Evolutionary conservation across 2,329 filamentous ascomycete genomes (phyloP).

Genomic region (Pyrenochaeta sp.): DNA sequence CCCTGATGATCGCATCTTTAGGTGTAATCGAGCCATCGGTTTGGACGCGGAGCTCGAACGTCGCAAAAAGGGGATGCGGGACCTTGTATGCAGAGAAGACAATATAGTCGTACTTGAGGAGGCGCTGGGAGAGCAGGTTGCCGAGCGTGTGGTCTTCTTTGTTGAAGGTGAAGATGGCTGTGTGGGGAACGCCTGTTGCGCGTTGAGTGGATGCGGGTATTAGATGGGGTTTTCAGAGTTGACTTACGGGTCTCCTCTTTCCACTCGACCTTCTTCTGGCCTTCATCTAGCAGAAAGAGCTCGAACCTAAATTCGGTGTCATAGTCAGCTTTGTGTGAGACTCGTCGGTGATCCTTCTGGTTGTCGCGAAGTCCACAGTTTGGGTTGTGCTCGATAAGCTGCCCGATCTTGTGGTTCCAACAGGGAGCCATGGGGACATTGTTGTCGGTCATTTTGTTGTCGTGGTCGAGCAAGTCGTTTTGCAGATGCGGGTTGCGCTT

Average conservation of each 20-base stretch:
- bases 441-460: slow-evolving; percentile 6
- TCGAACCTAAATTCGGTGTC: slow-evolving; percentile 73
- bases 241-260: slow-evolving; percentile 85
- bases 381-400: slow-evolving; percentile 21
- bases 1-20: slow-evolving; percentile 84
- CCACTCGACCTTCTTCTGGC: slow-evolving; percentile 93
- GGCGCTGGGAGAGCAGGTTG: slow-evolving; percentile 85
- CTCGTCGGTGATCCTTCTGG: slow-evolving; percentile 3
- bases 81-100: slow-evolving; percentile 92
- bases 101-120: slow-evolving; percentile 84
- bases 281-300: slow-evolving; percentile 85
- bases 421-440: slow-evolving; percentile 1
- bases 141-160: slow-evolving; percentile 97
- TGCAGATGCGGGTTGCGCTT: not conserved
- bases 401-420: slow-evolving; percentile 11
- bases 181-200: slow-evolving; percentile 83
- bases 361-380: slow-evolving; percentile 16
- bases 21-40: slow-evolving; percentile 89
- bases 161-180: slow-evolving; percentile 92
- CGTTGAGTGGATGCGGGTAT: slow-evolving; percentile 1
- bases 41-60: slow-evolving; percentile 81
- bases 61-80: slow-evolving; percentile 53
- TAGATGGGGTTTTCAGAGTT: not conserved
- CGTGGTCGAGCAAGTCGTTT: slow-evolving; percentile 2
- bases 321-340: slow-evolving; percentile 27